These are phyloP conservation scores for Amanita polypyramis DNA, from an alignment of 768 basidiomycete genomes.

Conservation along the genomic window DNA sequence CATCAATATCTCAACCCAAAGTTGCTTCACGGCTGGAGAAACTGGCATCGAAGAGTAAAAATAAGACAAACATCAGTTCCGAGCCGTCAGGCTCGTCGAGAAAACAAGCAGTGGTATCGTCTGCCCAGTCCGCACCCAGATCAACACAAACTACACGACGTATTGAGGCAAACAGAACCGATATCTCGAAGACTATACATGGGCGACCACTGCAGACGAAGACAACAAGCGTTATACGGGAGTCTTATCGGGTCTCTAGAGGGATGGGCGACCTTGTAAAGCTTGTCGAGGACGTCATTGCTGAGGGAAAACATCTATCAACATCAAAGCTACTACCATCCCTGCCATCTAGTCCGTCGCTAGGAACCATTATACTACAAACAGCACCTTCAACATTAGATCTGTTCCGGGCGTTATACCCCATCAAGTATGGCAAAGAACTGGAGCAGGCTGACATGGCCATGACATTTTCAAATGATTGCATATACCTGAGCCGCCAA, in stretches of 20 bases:
- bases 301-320: slow-evolving; percentile 57
- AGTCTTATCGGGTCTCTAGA: slow-evolving; percentile 51
- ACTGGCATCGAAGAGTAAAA: slow-evolving; percentile 45
- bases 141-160: slow-evolving; percentile 12
- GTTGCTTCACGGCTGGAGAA: slow-evolving; percentile 50
- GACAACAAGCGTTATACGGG: slow-evolving; percentile 24
- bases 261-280: slow-evolving; percentile 42
- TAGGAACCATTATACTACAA: slow-evolving; percentile 49
- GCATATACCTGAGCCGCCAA: slow-evolving; percentile 51
- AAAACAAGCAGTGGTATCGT: background rate
- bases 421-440: slow-evolving; percentile 41
- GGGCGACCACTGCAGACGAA: slow-evolving; percentile 17
- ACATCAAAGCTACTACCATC: slow-evolving; percentile 42
- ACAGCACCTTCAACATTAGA: slow-evolving; percentile 62
- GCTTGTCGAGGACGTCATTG: slow-evolving; percentile 50
- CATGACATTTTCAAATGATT: slow-evolving; percentile 81
- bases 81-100: slow-evolving; percentile 11
- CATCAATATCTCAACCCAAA: slow-evolving; percentile 30
- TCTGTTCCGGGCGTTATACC: slow-evolving; percentile 71
- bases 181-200: slow-evolving; percentile 5
- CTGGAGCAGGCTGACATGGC: slow-evolving; percentile 40
- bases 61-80: slow-evolving; percentile 24
- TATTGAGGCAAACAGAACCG: slow-evolving; percentile 13
- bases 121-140: slow-evolving; percentile 8
- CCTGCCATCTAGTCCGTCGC: slow-evolving; percentile 20